phyloP scores from a whole-genome alignment of 352 stramenopile species.

The Aphanomyces cochlioides region DNA sequence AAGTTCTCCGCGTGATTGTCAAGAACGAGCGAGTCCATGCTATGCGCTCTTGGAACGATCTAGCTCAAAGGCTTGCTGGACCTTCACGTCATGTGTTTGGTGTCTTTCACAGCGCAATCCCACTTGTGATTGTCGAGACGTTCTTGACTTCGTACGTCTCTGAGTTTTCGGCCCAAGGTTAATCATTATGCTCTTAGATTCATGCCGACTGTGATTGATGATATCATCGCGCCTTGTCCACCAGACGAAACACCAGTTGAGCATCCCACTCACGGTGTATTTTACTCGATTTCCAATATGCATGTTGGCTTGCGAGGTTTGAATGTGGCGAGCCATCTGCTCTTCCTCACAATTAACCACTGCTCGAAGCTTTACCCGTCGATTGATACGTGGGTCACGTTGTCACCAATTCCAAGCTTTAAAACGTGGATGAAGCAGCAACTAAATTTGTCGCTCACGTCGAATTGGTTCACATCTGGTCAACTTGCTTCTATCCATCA shows the following conservation, averaged over 20 bases:
- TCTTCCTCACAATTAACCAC: constrained; percentile 79
- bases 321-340: constrained; percentile 75
- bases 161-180: not conserved
- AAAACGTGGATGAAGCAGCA: constrained; percentile 55
- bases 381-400: constrained; percentile 61
- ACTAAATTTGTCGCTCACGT: constrained; percentile 37
- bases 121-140: constrained; percentile 75
- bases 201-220: constrained; percentile 41
- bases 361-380: constrained; percentile 62
- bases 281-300: constrained; percentile 81
- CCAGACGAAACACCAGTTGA: not conserved
- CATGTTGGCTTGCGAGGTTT: constrained; percentile 72
- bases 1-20: constrained; percentile 54
- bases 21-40: constrained; percentile 76
- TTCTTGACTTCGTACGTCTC: constrained; percentile 39
- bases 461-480: constrained; percentile 46
- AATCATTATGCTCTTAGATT: constrained; percentile 9
- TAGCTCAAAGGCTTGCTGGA: constrained; percentile 56
- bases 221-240: constrained; percentile 38
- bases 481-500: constrained; percentile 50
- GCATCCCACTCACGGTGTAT: constrained; percentile 66
- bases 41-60: constrained; percentile 61
- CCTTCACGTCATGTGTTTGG: constrained; percentile 73
- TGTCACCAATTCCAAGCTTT: constrained; percentile 78
- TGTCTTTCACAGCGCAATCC: constrained; percentile 69